Evolutionary conservation across 2,329 filamentous ascomycete genomes (phyloP).

Genomic region (Trichophaea hybrida): DNA sequence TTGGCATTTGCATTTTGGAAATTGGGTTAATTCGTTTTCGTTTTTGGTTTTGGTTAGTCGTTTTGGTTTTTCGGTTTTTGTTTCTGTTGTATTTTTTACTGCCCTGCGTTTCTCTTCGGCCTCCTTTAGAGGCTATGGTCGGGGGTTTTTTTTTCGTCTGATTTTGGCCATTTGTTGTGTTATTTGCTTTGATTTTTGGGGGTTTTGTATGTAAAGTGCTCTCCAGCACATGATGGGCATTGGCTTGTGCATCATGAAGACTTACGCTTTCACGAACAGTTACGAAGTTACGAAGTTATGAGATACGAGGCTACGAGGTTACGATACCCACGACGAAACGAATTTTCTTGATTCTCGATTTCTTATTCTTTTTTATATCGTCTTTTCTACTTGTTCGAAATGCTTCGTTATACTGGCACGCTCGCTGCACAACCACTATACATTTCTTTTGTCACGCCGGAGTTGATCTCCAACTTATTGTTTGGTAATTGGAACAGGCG

Average conservation of each 20-base stretch:
- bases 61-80: conserved; percentile 12
- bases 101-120: conserved; percentile 11
- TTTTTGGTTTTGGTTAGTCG: conserved; percentile 31
- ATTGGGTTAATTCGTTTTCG: conserved; percentile 18
- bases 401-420: background rate
- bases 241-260: background rate
- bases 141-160: conserved; percentile 11
- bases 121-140: background rate
- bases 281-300: conserved; percentile 17
- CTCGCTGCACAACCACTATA: background rate
- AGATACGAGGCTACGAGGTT: conserved; percentile 19
- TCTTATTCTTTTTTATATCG: conserved; percentile 7
- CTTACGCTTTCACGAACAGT: conserved; percentile 10
- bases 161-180: conserved; percentile 9
- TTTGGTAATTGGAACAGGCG: background rate
- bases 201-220: conserved; percentile 6
- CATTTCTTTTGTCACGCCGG: conserved; percentile 1
- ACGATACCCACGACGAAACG: conserved; percentile 9
- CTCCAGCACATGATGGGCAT: background rate
- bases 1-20: conserved; percentile 13
- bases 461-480: background rate
- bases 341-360: conserved; percentile 12
- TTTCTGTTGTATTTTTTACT: conserved; percentile 9
- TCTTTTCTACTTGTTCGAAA: conserved; percentile 4
- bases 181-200: background rate